A percentile compares a stretch with the other conserved stretches of the same genome.
Conservation (phyloP, 495 filamentous ascomycete species). For the Diplogelasinospora grovesii region DNA sequence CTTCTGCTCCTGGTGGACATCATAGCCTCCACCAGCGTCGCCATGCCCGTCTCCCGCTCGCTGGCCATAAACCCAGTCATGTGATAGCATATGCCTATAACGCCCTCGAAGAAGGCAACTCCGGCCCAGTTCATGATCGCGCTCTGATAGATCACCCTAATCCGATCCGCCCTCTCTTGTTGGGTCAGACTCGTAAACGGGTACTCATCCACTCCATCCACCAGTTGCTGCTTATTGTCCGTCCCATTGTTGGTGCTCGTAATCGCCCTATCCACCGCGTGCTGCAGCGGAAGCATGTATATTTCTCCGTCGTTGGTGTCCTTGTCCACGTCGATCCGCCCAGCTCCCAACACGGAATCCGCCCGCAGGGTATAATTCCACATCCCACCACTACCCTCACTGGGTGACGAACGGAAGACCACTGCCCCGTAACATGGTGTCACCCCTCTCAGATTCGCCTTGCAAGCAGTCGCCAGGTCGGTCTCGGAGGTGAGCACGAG, state of each 20-base stretch:
- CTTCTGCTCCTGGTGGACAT: conserved; percentile 55
- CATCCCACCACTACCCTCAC: conserved; percentile 52
- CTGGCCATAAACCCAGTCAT: conserved; percentile 68
- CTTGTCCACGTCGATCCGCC: conserved; percentile 51
- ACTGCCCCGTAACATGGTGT: conserved; percentile 69
- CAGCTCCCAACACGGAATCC: conserved; percentile 54
- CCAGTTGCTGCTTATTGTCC: conserved; percentile 34
- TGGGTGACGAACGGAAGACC: conserved; percentile 65
- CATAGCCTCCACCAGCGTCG: conserved; percentile 74
- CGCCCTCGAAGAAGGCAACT: conserved; percentile 59
- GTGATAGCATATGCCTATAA: conserved; percentile 69
- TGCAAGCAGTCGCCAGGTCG: conserved; percentile 55
- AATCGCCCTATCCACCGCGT: conserved; percentile 68
- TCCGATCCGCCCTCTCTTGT: conserved; percentile 53
- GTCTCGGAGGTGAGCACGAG: conserved; percentile 42
- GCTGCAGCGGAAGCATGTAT: conserved; percentile 71
- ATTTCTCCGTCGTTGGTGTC: conserved; percentile 62
- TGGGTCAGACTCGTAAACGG: conserved; percentile 63
- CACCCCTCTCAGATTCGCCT: conserved; percentile 60
- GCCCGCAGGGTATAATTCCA: conserved; percentile 84
- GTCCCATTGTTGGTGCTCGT: conserved; percentile 39
- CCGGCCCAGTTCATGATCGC: conserved; percentile 60
- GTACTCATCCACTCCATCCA: conserved; percentile 53
- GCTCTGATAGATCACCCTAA: conserved; percentile 60
- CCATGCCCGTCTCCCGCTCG: conserved; percentile 74